Percentiles rank a stretch among this genome's conserved stretches.
phyloP scores from a whole-genome alignment of 2,329 filamentous ascomycete species.

The Penicillium aurantiogriseum region DNA sequence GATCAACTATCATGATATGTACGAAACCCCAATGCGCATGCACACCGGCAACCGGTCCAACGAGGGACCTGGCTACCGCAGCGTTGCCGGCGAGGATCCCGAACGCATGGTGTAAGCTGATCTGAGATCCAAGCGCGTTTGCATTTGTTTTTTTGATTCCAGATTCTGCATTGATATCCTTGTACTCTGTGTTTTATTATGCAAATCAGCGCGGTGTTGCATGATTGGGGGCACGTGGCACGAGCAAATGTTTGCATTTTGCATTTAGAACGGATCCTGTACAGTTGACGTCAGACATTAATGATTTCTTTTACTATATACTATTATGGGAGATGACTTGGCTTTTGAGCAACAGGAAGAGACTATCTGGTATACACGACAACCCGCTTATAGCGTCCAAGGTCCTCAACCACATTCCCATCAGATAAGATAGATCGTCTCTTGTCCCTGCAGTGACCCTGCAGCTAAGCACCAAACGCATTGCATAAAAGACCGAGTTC shows the following conservation, averaged over 20 bases:
- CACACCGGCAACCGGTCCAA: constrained; percentile 44
- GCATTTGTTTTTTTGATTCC: background rate
- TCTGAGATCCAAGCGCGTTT: background rate
- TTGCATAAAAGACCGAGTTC: background rate
- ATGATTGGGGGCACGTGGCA: constrained; percentile 6
- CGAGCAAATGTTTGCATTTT: constrained; percentile 10
- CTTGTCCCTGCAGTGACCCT: background rate
- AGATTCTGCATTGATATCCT: constrained; percentile 7
- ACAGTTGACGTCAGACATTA: constrained; percentile 22
- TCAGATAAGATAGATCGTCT: constrained; percentile 2
- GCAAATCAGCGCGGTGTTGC: constrained; percentile 8
- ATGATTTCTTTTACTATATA: constrained; percentile 7
- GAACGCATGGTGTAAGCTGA: constrained; percentile 30
- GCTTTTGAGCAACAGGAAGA: background rate
- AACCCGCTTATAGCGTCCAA: background rate
- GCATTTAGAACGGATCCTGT: constrained; percentile 16
- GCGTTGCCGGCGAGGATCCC: constrained; percentile 42
- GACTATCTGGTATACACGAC: background rate
- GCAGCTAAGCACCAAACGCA: background rate
- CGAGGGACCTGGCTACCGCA: constrained; percentile 59
- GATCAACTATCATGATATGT: constrained; percentile 86
- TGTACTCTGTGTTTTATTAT: constrained; percentile 5
- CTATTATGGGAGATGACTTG: background rate
- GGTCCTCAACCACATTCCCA: background rate
- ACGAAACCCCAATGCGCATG: constrained; percentile 77